Evolutionary conservation across 2,329 filamentous ascomycete genomes (phyloP).

Genomic region (Ascochyta rabiei): DNA sequence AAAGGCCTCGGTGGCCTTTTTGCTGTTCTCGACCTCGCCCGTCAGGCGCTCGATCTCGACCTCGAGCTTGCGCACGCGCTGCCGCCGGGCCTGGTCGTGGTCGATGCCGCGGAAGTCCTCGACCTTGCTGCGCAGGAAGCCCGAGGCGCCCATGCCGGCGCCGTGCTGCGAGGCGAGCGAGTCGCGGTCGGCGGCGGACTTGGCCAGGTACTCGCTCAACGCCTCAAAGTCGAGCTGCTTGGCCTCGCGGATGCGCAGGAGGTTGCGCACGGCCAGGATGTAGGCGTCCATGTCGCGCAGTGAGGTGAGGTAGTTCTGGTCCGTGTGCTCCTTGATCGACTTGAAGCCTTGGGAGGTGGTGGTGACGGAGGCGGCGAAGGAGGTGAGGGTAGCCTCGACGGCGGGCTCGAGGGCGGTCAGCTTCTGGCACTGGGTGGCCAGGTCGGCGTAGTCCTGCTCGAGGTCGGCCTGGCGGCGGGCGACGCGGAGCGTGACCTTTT

Average conservation of each 20-base stretch:
- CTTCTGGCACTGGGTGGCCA: slow-evolving; percentile 93
- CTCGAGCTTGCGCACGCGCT: slow-evolving; percentile 87
- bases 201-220: slow-evolving; percentile 92
- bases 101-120: slow-evolving; percentile 97
- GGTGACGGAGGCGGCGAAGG: slow-evolving; percentile 85
- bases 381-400: slow-evolving; percentile 79
- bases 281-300: slow-evolving; percentile 96
- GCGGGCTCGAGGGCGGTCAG: slow-evolving; percentile 88
- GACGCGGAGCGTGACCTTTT: slow-evolving; percentile 93
- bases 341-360: slow-evolving; percentile 80
- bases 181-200: slow-evolving; percentile 86
- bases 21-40: slow-evolving; percentile 81
- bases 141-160: slow-evolving; percentile 73
- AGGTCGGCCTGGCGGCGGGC: slow-evolving; percentile 86
- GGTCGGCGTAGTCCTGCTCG: slow-evolving; percentile 84
- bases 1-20: slow-evolving; percentile 87
- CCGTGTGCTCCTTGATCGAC: slow-evolving; percentile 85
- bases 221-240: slow-evolving; percentile 98
- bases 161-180: slow-evolving; percentile 71
- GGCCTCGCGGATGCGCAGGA: slow-evolving; percentile 92
- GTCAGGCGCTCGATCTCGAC: slow-evolving; percentile 91
- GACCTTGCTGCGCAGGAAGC: slow-evolving; percentile 90
- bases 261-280: slow-evolving; percentile 80
- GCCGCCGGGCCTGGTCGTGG: slow-evolving; percentile 87
- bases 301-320: slow-evolving; percentile 92